These are phyloP conservation scores for Pseudogymnoascus sp. DNA, from an alignment of 2,329 filamentous ascomycete genomes.

Conservation along the genomic window DNA sequence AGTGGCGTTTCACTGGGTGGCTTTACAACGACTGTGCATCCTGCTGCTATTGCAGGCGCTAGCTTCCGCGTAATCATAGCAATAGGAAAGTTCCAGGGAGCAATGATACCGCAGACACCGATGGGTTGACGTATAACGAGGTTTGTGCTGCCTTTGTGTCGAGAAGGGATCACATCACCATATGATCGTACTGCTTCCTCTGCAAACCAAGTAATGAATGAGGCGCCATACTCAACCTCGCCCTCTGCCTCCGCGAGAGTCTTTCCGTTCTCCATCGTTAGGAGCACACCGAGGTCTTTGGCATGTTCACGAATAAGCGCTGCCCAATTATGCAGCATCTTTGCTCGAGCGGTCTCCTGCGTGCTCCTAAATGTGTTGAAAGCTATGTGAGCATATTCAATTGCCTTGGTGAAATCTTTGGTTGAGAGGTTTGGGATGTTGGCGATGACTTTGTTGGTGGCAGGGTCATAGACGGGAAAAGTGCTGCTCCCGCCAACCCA, in stretches of 20 bases:
- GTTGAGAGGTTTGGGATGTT: not conserved
- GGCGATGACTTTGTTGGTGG: not conserved
- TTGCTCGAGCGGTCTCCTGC: not conserved
- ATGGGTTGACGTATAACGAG: conserved; percentile 70
- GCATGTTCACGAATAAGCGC: conserved; percentile 51
- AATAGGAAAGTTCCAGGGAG: conserved; percentile 67
- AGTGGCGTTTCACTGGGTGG: conserved; percentile 61
- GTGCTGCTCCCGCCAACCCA: not conserved
- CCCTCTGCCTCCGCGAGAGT: conserved; percentile 42
- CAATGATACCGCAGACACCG: conserved; percentile 55
- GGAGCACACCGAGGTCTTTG: conserved; percentile 54
- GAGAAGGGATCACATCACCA: conserved; percentile 40
- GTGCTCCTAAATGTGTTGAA: not conserved
- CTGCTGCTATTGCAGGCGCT: conserved; percentile 59
- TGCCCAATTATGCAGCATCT: conserved; percentile 45
- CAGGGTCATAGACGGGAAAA: not conserved
- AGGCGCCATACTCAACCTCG: conserved; percentile 45
- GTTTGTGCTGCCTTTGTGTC: conserved; percentile 53
- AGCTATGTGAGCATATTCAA: conserved; percentile 22
- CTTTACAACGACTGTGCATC: conserved; percentile 67
- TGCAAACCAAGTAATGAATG: conserved; percentile 48
- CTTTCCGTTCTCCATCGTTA: conserved; percentile 52
- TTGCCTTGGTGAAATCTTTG: not conserved
- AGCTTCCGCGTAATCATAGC: conserved; percentile 62
- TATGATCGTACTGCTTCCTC: conserved; percentile 53